Conservation (phyloP, 768 basidiomycete species). For the Psilocybe subaeruginosa region DNA sequence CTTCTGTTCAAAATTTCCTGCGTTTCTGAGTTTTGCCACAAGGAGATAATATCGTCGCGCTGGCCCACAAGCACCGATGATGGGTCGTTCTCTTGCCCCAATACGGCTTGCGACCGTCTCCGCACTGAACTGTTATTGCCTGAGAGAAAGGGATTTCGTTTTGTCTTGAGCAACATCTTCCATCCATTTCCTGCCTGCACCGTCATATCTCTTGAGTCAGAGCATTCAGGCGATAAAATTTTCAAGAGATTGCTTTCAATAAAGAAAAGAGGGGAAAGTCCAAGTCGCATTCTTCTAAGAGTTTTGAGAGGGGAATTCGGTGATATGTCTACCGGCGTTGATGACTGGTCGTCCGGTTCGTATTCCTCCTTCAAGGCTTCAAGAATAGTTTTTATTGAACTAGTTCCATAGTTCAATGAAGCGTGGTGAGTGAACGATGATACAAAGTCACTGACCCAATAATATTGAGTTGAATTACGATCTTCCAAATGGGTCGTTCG, state of each 20-base stretch:
- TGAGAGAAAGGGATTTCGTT: slow-evolving; percentile 8
- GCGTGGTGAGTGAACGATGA: not conserved
- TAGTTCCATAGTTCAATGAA: slow-evolving; percentile 21
- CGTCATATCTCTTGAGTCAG: slow-evolving; percentile 41
- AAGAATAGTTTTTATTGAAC: slow-evolving; percentile 61
- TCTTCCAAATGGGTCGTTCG: slow-evolving; percentile 63
- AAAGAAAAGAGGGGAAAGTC: slow-evolving; percentile 51
- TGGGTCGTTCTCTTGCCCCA: slow-evolving; percentile 45
- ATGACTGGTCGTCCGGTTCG: slow-evolving; percentile 25
- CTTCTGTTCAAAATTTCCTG: slow-evolving; percentile 52
- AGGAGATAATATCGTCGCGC: slow-evolving; percentile 57
- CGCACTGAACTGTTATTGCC: not conserved
- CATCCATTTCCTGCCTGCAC: slow-evolving; percentile 64
- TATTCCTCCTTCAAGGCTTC: slow-evolving; percentile 54
- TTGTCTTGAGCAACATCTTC: slow-evolving; percentile 47
- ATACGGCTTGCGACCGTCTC: slow-evolving; percentile 23
- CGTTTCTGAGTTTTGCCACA: slow-evolving; percentile 66
- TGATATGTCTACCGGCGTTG: slow-evolving; percentile 18
- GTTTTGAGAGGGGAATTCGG: slow-evolving; percentile 24
- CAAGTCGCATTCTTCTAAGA: slow-evolving; percentile 36
- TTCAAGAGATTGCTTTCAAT: slow-evolving; percentile 56
- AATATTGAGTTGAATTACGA: slow-evolving; percentile 70
- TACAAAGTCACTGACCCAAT: slow-evolving; percentile 46
- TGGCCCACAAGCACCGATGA: slow-evolving; percentile 53
- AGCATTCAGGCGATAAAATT: slow-evolving; percentile 49